Percentiles rank a stretch among this genome's conserved stretches.
phyloP scores from a whole-genome alignment of 306 rosid species.

The Alnus rubra region DNA sequence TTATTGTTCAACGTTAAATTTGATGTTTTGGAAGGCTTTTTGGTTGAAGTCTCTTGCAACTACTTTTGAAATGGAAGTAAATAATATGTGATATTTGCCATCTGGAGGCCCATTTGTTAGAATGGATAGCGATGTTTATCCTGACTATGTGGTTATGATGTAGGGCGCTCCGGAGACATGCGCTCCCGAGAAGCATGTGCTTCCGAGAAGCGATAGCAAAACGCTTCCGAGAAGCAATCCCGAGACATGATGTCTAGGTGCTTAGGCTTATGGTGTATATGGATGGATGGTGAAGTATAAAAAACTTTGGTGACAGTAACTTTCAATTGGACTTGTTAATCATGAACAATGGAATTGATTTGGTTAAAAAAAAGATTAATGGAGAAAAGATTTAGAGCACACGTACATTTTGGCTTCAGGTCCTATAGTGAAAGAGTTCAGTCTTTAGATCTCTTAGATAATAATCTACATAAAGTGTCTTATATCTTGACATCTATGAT shows the following conservation, averaged over 20 bases:
- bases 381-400: not conserved
- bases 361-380: not conserved
- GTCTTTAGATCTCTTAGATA: not conserved
- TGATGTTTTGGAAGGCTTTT: not conserved
- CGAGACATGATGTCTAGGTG: not conserved
- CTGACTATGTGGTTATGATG: constrained; percentile 89
- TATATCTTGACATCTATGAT: not conserved
- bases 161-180: too few relatives aligned
- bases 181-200: too few relatives aligned
- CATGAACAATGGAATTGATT: not conserved
- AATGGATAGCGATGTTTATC: constrained; percentile 98
- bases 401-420: not conserved
- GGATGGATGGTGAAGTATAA: not conserved
- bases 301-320: not conserved
- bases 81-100: constrained; percentile 62
- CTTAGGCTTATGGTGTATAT: not conserved
- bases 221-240: too few relatives aligned
- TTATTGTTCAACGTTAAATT: not conserved
- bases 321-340: not conserved
- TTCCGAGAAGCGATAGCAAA: too few relatives aligned
- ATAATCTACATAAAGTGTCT: not conserved
- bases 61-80: not conserved
- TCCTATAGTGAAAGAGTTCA: not conserved
- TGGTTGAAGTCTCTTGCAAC: not conserved
- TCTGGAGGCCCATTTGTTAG: constrained; percentile 99